Conservation (phyloP, 2,329 filamentous ascomycete species). For the Colletotrichum lini region DNA sequence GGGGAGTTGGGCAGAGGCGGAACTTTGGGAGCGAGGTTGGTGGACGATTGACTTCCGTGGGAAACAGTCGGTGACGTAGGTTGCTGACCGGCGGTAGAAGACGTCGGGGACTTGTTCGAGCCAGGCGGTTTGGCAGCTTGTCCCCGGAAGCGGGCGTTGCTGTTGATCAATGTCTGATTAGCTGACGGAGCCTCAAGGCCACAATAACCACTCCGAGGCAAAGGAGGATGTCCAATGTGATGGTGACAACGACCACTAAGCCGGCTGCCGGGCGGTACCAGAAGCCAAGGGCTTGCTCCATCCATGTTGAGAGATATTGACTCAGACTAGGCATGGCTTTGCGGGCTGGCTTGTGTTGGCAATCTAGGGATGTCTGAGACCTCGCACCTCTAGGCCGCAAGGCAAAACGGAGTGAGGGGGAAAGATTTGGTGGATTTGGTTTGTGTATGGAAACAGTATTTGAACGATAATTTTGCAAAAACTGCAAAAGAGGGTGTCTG, state of each 20-base stretch:
- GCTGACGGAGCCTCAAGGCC: slow-evolving; percentile 44
- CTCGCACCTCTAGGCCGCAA: slow-evolving; percentile 11
- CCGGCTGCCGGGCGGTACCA: slow-evolving; percentile 6
- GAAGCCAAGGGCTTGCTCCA: slow-evolving; percentile 8
- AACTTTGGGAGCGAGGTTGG: slow-evolving; percentile 69
- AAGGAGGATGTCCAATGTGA: slow-evolving; percentile 5
- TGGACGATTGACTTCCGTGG: slow-evolving; percentile 66
- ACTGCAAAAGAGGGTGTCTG: background rate
- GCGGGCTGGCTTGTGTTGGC: slow-evolving; percentile 13
- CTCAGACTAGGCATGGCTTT: slow-evolving; percentile 28
- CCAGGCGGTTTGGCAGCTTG: slow-evolving; percentile 65
- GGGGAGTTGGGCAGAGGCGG: slow-evolving; percentile 75
- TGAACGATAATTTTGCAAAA: background rate
- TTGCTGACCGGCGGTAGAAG: slow-evolving; percentile 63
- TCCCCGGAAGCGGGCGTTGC: slow-evolving; percentile 72
- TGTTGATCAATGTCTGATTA: slow-evolving; percentile 49
- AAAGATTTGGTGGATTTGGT: background rate
- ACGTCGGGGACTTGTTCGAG: slow-evolving; percentile 67
- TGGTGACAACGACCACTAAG: slow-evolving; percentile 25
- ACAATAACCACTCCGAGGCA: slow-evolving; percentile 14
- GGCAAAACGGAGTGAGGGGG: background rate
- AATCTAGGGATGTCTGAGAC: slow-evolving; percentile 39
- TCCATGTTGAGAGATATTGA: slow-evolving; percentile 18
- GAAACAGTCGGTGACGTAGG: slow-evolving; percentile 63
- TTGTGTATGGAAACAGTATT: background rate